These are phyloP conservation scores for Tulasnella sp. DNA, from an alignment of 768 basidiomycete genomes.

Conservation along the genomic window DNA sequence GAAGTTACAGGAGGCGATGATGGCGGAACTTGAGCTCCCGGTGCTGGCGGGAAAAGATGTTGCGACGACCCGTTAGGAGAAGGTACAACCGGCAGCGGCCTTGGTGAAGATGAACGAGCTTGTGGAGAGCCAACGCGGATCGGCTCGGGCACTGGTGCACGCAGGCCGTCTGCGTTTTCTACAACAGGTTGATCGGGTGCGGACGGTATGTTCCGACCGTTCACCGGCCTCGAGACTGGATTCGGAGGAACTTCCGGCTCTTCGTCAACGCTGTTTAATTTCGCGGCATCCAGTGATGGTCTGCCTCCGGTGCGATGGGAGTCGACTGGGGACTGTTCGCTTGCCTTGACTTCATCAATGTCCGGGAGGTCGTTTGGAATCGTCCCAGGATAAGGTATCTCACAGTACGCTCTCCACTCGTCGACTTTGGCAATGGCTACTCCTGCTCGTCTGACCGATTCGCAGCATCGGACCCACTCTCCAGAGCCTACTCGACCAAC, in stretches of 20 bases:
- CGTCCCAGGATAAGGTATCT: conserved; percentile 64
- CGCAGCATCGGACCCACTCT: conserved; percentile 70
- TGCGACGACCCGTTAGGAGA: background rate
- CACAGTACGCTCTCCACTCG: conserved; percentile 69
- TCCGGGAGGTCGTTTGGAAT: conserved; percentile 39
- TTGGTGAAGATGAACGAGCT: background rate
- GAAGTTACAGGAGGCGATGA: background rate
- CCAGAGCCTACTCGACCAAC: conserved; percentile 71
- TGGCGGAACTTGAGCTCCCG: background rate
- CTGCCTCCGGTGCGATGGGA: background rate
- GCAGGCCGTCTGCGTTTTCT: conserved; percentile 5
- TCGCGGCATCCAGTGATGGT: background rate
- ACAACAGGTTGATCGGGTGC: background rate
- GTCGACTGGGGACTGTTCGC: background rate
- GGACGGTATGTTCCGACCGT: conserved; percentile 5
- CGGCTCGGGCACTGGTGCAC: background rate
- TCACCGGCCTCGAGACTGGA: background rate
- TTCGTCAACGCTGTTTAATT: background rate
- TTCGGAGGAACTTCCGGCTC: background rate
- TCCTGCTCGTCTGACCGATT: conserved; percentile 63
- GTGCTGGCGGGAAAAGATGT: conserved; percentile 10
- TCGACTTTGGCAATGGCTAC: conserved; percentile 66
- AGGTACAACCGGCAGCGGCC: background rate
- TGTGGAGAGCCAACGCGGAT: background rate
- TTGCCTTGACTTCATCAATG: conserved; percentile 1